Percentiles rank a stretch among this genome's conserved stretches.
Evolutionary conservation across 148 eudicot species (phyloP).

Genomic region (Pouteria glomerata): DNA sequence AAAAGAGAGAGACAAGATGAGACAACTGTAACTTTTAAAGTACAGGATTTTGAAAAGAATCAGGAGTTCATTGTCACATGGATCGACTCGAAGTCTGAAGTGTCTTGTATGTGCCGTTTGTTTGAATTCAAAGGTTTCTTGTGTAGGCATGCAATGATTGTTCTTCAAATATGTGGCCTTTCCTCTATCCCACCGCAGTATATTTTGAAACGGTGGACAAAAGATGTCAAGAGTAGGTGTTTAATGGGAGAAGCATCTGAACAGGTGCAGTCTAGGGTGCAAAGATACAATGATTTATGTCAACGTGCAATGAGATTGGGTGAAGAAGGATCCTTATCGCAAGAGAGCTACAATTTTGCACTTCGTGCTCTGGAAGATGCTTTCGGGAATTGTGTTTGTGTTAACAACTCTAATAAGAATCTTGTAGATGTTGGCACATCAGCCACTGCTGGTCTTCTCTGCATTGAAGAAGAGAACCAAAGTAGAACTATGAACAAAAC

Average conservation of each 20-base stretch:
- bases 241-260: slow-evolving; percentile 51
- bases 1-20: slow-evolving; percentile 63
- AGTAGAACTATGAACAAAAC: slow-evolving; percentile 57
- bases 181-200: slow-evolving; percentile 69
- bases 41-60: slow-evolving; percentile 64
- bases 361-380: slow-evolving; percentile 80
- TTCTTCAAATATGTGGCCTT: slow-evolving; percentile 88
- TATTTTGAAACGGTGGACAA: slow-evolving; percentile 89
- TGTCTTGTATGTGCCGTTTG: slow-evolving; percentile 75
- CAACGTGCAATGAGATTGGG: slow-evolving; percentile 71
- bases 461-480: slow-evolving; percentile 77
- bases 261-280: slow-evolving; percentile 62
- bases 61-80: slow-evolving; percentile 70
- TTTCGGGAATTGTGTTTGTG: slow-evolving; percentile 52
- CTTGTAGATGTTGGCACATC: slow-evolving; percentile 64
- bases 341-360: slow-evolving; percentile 65
- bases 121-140: slow-evolving; percentile 90
- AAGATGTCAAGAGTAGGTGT: slow-evolving; percentile 66
- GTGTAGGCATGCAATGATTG: slow-evolving; percentile 91
- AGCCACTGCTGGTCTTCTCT: slow-evolving; percentile 57
- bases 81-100: slow-evolving; percentile 61
- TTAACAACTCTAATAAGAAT: slow-evolving; percentile 62
- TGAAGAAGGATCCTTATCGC: slow-evolving; percentile 93
- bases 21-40: slow-evolving; percentile 47
- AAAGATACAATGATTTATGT: slow-evolving; percentile 74